A percentile compares a stretch with the other conserved stretches of the same genome.
phyloP scores from a whole-genome alignment of 176 grass and related monocot genomes.

The Bothriochloa decipiens region DNA sequence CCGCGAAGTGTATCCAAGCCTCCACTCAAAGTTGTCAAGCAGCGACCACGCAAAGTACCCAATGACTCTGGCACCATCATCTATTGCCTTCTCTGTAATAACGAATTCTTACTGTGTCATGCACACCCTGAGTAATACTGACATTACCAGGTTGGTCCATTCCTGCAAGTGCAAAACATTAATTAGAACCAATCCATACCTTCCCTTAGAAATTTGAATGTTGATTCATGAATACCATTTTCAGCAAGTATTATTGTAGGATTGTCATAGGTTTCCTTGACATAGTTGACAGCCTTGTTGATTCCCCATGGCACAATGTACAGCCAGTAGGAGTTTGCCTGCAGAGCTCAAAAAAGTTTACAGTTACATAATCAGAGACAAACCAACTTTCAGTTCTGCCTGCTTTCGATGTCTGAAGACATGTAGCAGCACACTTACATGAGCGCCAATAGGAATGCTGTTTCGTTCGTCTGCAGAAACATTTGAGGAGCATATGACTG shows the following conservation, averaged over 20 bases:
- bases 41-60: slow-evolving; percentile 94
- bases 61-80: slow-evolving; percentile 70
- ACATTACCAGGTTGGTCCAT: slow-evolving; percentile 88
- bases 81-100: slow-evolving; percentile 83
- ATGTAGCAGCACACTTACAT: slow-evolving; percentile 42
- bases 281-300: slow-evolving; percentile 86
- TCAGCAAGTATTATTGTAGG: slow-evolving; percentile 77
- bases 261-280: slow-evolving; percentile 79
- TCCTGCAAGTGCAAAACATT: slow-evolving; percentile 52
- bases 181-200: not conserved
- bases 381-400: not conserved
- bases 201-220: not conserved
- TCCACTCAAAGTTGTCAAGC: slow-evolving; percentile 98
- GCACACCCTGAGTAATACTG: slow-evolving; percentile 65
- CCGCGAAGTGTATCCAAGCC: slow-evolving; percentile 82
- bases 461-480: slow-evolving; percentile 60
- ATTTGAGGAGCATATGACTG: slow-evolving; percentile 11
- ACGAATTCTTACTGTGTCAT: slow-evolving; percentile 66
- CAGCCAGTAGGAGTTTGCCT: slow-evolving; percentile 89
- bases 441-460: slow-evolving; percentile 56
- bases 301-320: slow-evolving; percentile 96
- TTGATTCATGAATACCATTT: slow-evolving; percentile 58
- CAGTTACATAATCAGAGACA: not conserved
- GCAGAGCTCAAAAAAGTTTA: slow-evolving; percentile 29
- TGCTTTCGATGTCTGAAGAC: not conserved